Conservation (phyloP, 768 basidiomycete genomes). For the Hydnum rufescens region DNA sequence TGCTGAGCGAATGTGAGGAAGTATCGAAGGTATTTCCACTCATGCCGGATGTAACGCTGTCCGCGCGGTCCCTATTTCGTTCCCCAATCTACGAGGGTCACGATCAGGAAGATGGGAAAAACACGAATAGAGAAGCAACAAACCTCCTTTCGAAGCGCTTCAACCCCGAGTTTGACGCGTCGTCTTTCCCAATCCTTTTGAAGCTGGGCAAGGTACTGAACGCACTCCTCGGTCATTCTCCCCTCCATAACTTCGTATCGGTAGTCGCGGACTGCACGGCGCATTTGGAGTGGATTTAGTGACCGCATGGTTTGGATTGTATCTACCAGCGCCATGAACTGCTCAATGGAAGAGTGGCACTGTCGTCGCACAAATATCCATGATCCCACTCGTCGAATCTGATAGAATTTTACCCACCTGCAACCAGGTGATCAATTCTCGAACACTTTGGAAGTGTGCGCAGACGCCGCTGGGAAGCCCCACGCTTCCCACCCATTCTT, state of each 20-base stretch:
- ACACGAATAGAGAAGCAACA: constrained; percentile 6
- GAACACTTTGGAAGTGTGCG: constrained; percentile 64
- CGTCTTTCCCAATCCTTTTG: constrained; percentile 97
- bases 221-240: constrained; percentile 86
- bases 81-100: constrained; percentile 35
- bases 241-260: constrained; percentile 78
- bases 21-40: constrained; percentile 19
- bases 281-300: constrained; percentile 94
- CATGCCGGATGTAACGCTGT: constrained; percentile 25
- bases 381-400: neutral
- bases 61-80: constrained; percentile 48
- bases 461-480: constrained; percentile 61
- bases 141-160: constrained; percentile 69
- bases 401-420: constrained; percentile 29
- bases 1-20: neutral
- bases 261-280: constrained; percentile 81
- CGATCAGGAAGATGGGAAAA: neutral
- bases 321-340: constrained; percentile 73
- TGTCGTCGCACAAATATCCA: neutral
- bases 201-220: constrained; percentile 81
- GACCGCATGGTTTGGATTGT: constrained; percentile 74
- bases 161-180: constrained; percentile 69
- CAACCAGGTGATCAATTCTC: constrained; percentile 70
- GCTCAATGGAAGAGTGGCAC: constrained; percentile 41
- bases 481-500: constrained; percentile 80